These are phyloP conservation scores for Dichotomopilus funicola DNA, from an alignment of 2,329 filamentous ascomycete species.

Conservation along the genomic window DNA sequence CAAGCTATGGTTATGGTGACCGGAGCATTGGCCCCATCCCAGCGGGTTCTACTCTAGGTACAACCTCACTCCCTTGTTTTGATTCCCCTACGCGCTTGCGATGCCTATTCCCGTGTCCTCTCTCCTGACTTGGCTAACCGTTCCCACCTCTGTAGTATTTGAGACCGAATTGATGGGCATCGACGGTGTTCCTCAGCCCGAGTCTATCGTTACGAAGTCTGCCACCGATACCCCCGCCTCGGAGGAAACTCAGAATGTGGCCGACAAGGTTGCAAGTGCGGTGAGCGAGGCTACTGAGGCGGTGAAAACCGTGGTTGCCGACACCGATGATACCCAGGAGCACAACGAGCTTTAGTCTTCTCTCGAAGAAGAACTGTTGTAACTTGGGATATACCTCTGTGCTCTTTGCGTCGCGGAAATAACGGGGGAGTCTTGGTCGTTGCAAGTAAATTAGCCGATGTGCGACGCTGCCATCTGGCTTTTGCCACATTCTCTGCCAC, in stretches of 20 bases:
- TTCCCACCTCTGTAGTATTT: slow-evolving; percentile 54
- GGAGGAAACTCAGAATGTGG: slow-evolving; percentile 31
- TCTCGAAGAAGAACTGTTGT: too few relatives aligned
- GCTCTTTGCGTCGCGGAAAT: background rate
- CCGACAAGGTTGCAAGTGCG: slow-evolving; percentile 41
- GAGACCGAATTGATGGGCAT: slow-evolving; percentile 88
- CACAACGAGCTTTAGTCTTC: slow-evolving; percentile 51
- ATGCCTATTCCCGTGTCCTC: background rate
- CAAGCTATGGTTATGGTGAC: slow-evolving; percentile 75
- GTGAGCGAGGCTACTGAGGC: slow-evolving; percentile 44
- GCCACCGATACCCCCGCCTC: slow-evolving; percentile 26
- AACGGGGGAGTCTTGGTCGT: too few relatives aligned
- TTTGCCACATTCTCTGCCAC: too few relatives aligned
- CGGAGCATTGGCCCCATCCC: slow-evolving; percentile 76
- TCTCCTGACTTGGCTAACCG: slow-evolving; percentile 9
- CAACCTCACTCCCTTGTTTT: slow-evolving; percentile 20
- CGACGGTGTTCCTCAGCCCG: slow-evolving; percentile 57
- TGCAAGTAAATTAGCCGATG: too few relatives aligned
- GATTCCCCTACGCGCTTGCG: background rate
- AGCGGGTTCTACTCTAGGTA: slow-evolving; percentile 68
- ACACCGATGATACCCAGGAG: slow-evolving; percentile 50
- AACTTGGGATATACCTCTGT: background rate
- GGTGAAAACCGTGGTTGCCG: slow-evolving; percentile 45
- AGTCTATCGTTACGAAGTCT: slow-evolving; percentile 39
- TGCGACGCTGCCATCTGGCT: too few relatives aligned